Base-by-base conservation (phyloP, 1,139 yeast species). In the Blastobotrys petasosporus region DNA sequence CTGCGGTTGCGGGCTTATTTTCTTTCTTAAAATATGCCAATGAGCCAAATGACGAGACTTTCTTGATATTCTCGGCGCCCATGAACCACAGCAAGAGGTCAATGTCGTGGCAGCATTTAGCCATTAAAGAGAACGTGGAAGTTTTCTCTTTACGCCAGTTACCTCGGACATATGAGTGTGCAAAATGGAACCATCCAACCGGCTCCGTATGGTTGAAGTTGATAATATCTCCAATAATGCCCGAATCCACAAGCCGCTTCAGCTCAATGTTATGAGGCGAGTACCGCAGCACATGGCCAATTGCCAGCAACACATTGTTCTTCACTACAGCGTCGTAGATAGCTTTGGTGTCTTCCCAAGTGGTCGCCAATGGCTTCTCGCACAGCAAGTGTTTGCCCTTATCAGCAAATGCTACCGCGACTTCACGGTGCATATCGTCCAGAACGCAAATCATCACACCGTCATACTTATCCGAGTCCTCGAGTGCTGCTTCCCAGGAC, bases 141-240 rank as follows among this genome's bases (percentile, higher is more conserved):
- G 51, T 47, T 7, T 48, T 51, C 30, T 51, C 51, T 12, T 51
- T 43, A 15, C 57, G 47, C 63, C 63, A 59, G 44, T 59, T 56
- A 12, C 63, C 63, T 11, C 63, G 57, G n/a, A 59, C 63, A 47
- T 56, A 59, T 10, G 63, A 59, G 43, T 59, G 63, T 1, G 63
- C 62, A 51, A 57, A 59, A 42, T 59, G 63, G 46, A 49, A 56
- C 57, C 58, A 57, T 2, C 63, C 63, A 2, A 59, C 63, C 1
- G 63, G 63, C 49, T 59, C 63, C 1, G 63, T 59, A 44, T 59
- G 63, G 37, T 59, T 58, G 37, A 59, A 50, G 46, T 54, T 54
- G 37, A 59, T 46, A 37, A 59, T 54, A 8, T 56, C 55, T 5
- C 63, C 63, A 36, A 59, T 48, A 2, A 45, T 49, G 5, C 58